phyloP scores from a whole-genome alignment of 352 stramenopile genomes.

The Phytophthora nicotianae region DNA sequence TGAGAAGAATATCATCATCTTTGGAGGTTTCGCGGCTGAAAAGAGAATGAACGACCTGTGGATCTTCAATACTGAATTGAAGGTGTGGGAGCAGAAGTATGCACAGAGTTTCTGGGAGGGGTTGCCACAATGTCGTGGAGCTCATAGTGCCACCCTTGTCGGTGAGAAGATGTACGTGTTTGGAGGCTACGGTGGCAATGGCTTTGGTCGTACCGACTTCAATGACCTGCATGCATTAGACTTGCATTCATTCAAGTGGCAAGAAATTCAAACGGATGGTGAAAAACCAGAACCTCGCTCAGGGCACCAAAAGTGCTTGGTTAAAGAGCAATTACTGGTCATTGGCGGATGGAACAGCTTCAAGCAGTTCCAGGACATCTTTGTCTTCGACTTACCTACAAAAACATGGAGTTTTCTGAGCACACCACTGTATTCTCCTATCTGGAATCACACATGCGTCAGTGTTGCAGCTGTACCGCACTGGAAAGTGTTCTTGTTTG shows the following conservation, averaged over 20 bases:
- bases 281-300: constrained; percentile 92
- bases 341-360: constrained; percentile 96
- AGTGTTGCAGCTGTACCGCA: constrained; percentile 94
- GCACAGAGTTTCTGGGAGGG: constrained; percentile 89
- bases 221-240: constrained; percentile 95
- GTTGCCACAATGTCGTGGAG: constrained; percentile 90
- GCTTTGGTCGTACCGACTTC: constrained; percentile 95
- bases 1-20: constrained; percentile 92
- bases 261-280: constrained; percentile 84
- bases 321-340: constrained; percentile 93
- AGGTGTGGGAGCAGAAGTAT: constrained; percentile 94
- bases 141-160: constrained; percentile 90
- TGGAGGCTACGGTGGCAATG: constrained; percentile 96
- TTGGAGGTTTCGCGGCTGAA: constrained; percentile 93
- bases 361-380: constrained; percentile 97
- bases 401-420: constrained; percentile 85
- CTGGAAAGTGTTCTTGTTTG: constrained; percentile 98
- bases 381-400: constrained; percentile 90
- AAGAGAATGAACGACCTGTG: constrained; percentile 97
- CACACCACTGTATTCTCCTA: constrained; percentile 63
- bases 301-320: constrained; percentile 92
- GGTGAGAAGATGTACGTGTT: constrained; percentile 94
- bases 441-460: constrained; percentile 96
- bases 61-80: constrained; percentile 94
- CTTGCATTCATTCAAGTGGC: constrained; percentile 92